Base-by-base conservation (phyloP, 208 protist genomes). In the Angomonas ambiguus region DNA sequence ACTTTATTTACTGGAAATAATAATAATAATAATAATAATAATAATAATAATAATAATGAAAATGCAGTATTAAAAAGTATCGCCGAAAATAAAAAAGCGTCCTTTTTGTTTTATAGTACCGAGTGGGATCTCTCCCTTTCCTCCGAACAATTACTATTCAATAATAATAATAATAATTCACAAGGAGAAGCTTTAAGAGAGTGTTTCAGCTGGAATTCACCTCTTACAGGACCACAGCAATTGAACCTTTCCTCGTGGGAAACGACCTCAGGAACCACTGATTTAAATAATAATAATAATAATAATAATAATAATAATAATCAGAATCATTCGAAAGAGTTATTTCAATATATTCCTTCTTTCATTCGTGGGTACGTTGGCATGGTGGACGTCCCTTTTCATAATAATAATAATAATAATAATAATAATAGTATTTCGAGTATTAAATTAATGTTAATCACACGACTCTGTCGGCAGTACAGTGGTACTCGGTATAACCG, bases 401-500 rank as follows among this genome's bases (percentile, higher is more conserved):
- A 69, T 16, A 11, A 45, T 8, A 16, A 16, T 8, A 45, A 45
- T 8, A 48, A 20, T 11, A 11, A 48, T 11, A 18, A 11, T 24
- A 11, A 4, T 3, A 25, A 3, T 27, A 49, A 22, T 25, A 30
- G 22, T 11, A 48, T 62, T 24, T n/a, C n/a, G n/a, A 41, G 16
- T 49, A 45, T 62, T 67, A 49, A 51, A 31, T 42, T 87, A 61
- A 60, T 74, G 13, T 69, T 95, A 22, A 35, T 93, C 2, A 93
- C 78, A 2, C 82, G 85, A 10, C 67, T 90, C 31, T 83, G 83
- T 61, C 89, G 82, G 28, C 80, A 82, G 31, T 92, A 83, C 79
- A 67, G 84, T 10, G 89, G 89, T 5, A 95, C 89, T 10, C 83
- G 89, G 8, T 95, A 92, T 76, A 91, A 95, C 74, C 82, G 89